phyloP scores from a whole-genome alignment of 1,284 basidiomycete genomes.

The Tausonia pullulans region DNA sequence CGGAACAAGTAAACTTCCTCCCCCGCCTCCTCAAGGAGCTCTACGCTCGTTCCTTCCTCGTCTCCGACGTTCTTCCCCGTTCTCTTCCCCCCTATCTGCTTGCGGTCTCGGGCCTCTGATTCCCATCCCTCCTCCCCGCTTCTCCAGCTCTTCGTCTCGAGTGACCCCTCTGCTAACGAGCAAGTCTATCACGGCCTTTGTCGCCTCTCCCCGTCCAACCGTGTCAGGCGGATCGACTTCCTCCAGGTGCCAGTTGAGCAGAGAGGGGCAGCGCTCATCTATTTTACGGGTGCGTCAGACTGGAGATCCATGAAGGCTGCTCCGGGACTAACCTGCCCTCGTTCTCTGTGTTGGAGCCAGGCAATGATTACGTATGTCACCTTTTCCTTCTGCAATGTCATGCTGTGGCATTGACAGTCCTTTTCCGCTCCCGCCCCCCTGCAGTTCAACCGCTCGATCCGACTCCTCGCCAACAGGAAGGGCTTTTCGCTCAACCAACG shows the following conservation, averaged over 20 bases:
- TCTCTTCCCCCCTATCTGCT: no score
- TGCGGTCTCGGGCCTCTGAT: background rate
- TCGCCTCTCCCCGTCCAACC: slow-evolving; percentile 35
- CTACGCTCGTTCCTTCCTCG: no score
- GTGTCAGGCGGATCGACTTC: slow-evolving; percentile 63
- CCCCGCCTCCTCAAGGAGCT: no score
- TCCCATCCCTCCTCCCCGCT: slow-evolving; percentile 1
- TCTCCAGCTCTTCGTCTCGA: slow-evolving; percentile 34
- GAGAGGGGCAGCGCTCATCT: slow-evolving; percentile 71
- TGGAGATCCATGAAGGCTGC: no score
- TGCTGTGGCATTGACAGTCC: no score
- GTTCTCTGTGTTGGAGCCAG: no score
- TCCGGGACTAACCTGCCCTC: no score
- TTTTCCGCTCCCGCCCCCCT: no score
- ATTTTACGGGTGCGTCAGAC: slow-evolving; percentile 58
- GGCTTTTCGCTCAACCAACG: slow-evolving; percentile 79
- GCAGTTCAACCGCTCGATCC: slow-evolving; percentile 80
- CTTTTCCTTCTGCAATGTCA: no score
- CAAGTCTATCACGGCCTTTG: slow-evolving; percentile 47
- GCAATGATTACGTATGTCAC: no score
- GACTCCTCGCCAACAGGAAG: slow-evolving; percentile 66
- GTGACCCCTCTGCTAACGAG: slow-evolving; percentile 38
- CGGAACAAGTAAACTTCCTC: no score
- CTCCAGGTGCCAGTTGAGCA: slow-evolving; percentile 63
- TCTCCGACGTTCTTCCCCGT: no score